Evolutionary conservation across 768 basidiomycete species (phyloP), one percentile per base, ranked within the genome.

Genomic region (Astraeus odoratus): DNA sequence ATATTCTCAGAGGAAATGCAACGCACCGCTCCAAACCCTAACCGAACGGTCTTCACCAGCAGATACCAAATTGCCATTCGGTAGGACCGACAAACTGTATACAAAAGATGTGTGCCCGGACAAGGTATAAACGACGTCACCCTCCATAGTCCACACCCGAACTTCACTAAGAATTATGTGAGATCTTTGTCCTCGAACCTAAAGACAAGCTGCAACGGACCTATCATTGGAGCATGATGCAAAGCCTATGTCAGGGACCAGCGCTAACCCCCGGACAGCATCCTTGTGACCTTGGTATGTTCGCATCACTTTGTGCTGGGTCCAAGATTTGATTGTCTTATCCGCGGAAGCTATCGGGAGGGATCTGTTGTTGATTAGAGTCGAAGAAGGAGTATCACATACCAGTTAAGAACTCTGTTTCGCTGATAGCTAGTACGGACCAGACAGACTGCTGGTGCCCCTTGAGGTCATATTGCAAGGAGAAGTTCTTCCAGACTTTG

Each of bases 31-130:
- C 96, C 96, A 99, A 27, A 98, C 73, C 18, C 95, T 77, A 40
- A 95, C 80, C 3, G 86, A 86, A 39, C 95, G 83, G 64, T 99
- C 96, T 67, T 99, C 96, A 6, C 95, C 92, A 27, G 83, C 80
- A n/a, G 87, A 91, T 7, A 95, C 81, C 18, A 93, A 74, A 51
- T 85, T 81, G 16, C 94, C 88, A 49, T 67, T 80, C 1, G 92
- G 85, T 16, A 97, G 73, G 16, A 88, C 77, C 0, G 87, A 78
- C 12, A 99, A 63, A 46, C 86, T 84, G 68, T 98, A 99, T 12
- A 98, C 91, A 61, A 97, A 99, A 18, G 93, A 96, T 1, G 93
- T 95, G 62, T 98, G 96, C 1, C 93, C 96, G 4, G 86, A 83
- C n/a, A 98, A 66, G 0, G 81, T 78, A 58, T 85, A 83, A 43